These are phyloP conservation scores for Halophytophthora batemanensis DNA, from an alignment of 352 stramenopile species.

Conservation along the genomic window DNA sequence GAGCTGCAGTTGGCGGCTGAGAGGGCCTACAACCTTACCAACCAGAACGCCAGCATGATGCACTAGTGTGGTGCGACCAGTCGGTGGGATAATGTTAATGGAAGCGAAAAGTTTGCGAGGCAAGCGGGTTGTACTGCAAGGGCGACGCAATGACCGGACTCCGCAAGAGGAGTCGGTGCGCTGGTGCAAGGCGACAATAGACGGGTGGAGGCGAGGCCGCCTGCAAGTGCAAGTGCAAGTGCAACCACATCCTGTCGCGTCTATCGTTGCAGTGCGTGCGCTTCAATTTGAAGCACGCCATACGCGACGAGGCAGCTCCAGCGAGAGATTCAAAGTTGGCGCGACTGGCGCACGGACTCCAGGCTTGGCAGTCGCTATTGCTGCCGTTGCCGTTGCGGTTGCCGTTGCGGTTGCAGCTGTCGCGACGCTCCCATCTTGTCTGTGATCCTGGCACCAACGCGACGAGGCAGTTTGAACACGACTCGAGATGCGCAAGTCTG, in stretches of 20 bases:
- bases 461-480: conserved; percentile 24
- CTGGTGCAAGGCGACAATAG: conserved; percentile 2
- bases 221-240: conserved; percentile 16
- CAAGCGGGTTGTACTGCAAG: background rate
- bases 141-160: background rate
- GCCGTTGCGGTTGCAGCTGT: background rate
- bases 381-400: background rate
- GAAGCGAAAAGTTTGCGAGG: background rate
- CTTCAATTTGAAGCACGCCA: conserved; percentile 18
- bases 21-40: conserved; percentile 63
- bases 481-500: conserved; percentile 12
- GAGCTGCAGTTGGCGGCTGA: conserved; percentile 71
- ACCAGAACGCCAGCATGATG: conserved; percentile 69
- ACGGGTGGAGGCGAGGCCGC: background rate
- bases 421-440: background rate
- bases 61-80: conserved; percentile 22
- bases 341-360: conserved; percentile 10
- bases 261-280: conserved; percentile 27
- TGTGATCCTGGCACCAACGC: conserved; percentile 9
- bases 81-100: conserved; percentile 5
- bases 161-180: too few species aligned
- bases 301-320: conserved; percentile 28
- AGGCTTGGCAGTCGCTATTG: too few species aligned
- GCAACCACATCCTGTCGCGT: conserved; percentile 19
- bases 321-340: conserved; percentile 9